phyloP scores from a whole-genome alignment of 306 rosid species.

The Sesbania bispinosa region DNA sequence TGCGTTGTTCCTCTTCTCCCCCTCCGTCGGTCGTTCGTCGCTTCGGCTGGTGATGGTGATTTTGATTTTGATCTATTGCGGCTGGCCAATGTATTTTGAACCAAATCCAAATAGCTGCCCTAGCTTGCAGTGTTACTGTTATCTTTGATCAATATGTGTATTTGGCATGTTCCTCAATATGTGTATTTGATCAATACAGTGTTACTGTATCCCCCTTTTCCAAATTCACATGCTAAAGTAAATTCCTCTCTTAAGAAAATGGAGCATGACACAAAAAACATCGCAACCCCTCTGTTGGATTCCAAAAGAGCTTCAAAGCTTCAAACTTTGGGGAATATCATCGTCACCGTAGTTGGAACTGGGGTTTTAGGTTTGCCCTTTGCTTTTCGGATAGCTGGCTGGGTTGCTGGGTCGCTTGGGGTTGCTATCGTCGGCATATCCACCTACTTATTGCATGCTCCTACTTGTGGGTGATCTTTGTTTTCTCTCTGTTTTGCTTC shows the following conservation, averaged over 20 bases:
- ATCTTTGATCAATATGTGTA: neutral
- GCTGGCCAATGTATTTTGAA: too few relatives aligned
- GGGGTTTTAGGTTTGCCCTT: conserved; percentile 82
- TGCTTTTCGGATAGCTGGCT: conserved; percentile 80
- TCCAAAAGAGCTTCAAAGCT: conserved; percentile 46
- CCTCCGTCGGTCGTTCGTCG: too few relatives aligned
- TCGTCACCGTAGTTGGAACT: conserved; percentile 80
- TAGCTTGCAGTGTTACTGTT: neutral
- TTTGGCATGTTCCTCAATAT: neutral
- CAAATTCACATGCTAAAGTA: too few relatives aligned
- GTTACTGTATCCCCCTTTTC: too few relatives aligned
- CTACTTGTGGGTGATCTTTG: conserved; percentile 57
- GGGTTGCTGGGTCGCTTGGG: conserved; percentile 78
- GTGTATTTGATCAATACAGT: too few relatives aligned
- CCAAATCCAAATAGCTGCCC: neutral
- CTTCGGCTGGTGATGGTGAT: too few relatives aligned
- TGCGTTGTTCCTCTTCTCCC: too few relatives aligned
- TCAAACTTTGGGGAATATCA: conserved; percentile 72
- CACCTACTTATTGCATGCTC: conserved; percentile 85
- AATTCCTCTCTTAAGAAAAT: too few relatives aligned
- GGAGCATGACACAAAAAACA: conserved; percentile 33
- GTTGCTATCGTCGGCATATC: conserved; percentile 50
- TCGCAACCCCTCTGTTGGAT: conserved; percentile 45
- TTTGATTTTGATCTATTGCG: too few relatives aligned
- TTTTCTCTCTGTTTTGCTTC: neutral